phyloP scores from a whole-genome alignment of 306 rosid genomes.

The Prunus fruticosa region DNA sequence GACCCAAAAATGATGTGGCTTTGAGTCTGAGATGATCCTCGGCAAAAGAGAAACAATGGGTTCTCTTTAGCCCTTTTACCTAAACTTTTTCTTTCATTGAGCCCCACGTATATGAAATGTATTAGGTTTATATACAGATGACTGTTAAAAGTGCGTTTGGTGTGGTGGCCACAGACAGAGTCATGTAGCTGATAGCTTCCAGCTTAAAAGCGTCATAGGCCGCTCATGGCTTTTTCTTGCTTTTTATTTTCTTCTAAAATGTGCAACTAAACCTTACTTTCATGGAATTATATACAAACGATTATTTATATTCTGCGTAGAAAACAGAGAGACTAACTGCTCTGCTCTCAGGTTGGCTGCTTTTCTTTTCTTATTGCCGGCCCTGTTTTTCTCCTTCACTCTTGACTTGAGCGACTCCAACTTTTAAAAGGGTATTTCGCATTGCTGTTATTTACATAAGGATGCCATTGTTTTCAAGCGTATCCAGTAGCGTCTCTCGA shows the following conservation, averaged over 20 bases:
- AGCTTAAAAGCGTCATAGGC: constrained; percentile 47
- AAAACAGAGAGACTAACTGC: neutral
- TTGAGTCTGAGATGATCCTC: constrained; percentile 25
- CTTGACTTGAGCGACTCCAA: neutral
- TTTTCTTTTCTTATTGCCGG: neutral
- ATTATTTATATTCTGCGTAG: no score
- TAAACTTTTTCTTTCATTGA: neutral
- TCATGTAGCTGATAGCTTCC: constrained; percentile 24
- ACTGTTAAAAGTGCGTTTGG: constrained; percentile 20
- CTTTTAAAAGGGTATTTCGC: neutral
- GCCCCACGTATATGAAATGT: neutral
- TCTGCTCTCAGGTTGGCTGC: neutral
- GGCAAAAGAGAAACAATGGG: constrained; percentile 25
- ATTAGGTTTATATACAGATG: neutral
- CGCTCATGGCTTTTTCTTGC: constrained; percentile 26
- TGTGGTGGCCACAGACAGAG: constrained; percentile 4
- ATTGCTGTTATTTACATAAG: neutral
- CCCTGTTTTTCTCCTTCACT: neutral
- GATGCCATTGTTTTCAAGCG: neutral
- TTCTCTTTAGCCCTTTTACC: constrained; percentile 10
- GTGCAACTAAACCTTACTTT: neutral
- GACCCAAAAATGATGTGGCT: constrained; percentile 15
- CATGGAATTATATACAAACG: neutral
- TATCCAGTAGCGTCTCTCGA: neutral
- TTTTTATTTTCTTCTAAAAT: constrained; percentile 17